Base-by-base conservation (phyloP, 1,284 basidiomycete species). In the Prillingera fragicola region DNA sequence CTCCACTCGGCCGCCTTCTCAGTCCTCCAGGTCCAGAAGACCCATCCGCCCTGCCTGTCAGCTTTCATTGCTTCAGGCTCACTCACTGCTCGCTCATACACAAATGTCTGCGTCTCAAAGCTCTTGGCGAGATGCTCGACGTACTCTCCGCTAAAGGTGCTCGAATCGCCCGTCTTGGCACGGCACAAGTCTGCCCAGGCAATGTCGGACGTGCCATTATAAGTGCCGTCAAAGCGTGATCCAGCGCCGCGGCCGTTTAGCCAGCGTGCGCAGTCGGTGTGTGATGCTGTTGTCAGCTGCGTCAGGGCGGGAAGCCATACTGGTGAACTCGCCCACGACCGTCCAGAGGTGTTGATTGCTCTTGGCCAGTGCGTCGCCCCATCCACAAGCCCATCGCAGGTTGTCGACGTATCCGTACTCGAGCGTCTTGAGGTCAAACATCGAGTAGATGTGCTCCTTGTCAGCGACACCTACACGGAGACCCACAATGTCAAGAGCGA, bases 321-420 rank as follows among this genome's bases (percentile, higher is more conserved):
- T 78, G 0, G 84, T 80, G 80, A 85, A 90, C 71, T 91, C 88
- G 38, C 87, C 87, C 21, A 88, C 85, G 34, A 90, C 75, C n/a
- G 79, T 74, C 85, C 84, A 87, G 17, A 88, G 75, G n/a, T 59
- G 45, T 19, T 53, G 38, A 45, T 81, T 55, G 13, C 57, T 83
- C 4, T 60, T 61, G 0, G 74, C 60, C 13, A 90, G 75, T 1
- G 70, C 57, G 9, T 67, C 66, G 4, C 65, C 71, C 40, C 74
- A 70, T 29, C 55, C 56, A 62, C 87, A 91, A 4, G 81, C 55
- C 83, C 31, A 77, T 60, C 57, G 69, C 48, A 71, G 50, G 32
- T 62, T 60, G 18, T 58, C 57, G 19, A 45, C 52, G 32, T 65
- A 68, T 1, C 62, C 59, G 43, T 60, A 49, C 4, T 51, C 40